Conservation (phyloP, 1,284 basidiomycete genomes). For the Trichosporon faecale region DNA sequence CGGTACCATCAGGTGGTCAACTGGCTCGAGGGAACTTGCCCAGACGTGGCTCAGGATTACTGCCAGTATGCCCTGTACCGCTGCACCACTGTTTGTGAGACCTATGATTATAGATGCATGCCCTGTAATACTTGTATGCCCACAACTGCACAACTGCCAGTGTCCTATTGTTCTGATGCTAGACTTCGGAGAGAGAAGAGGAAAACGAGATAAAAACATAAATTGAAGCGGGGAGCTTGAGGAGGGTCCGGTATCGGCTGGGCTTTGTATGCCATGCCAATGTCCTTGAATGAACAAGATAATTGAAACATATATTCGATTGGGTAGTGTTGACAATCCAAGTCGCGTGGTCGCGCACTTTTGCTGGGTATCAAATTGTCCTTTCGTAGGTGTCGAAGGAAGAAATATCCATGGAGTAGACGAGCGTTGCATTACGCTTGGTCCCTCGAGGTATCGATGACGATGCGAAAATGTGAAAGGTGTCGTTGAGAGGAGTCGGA, state of each 20-base stretch:
- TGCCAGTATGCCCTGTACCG: background rate
- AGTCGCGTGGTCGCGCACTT: background rate
- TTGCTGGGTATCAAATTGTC: constrained; percentile 11
- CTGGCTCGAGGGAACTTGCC: background rate
- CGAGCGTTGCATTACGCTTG: background rate
- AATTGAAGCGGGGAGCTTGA: background rate
- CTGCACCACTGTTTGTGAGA: background rate
- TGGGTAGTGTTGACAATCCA: background rate
- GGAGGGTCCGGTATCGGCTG: background rate
- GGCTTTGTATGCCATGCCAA: background rate
- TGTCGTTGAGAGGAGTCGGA: background rate
- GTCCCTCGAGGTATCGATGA: background rate
- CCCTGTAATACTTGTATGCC: constrained; percentile 4
- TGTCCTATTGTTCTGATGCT: constrained; percentile 10
- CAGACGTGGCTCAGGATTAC: background rate
- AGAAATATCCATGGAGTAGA: background rate
- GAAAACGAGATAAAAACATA: background rate
- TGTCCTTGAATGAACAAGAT: background rate
- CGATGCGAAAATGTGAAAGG: background rate
- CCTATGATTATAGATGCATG: constrained; percentile 12
- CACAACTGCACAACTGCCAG: constrained; percentile 4
- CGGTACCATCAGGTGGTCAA: too few relatives aligned
- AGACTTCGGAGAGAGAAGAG: background rate
- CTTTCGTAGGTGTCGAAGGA: background rate
- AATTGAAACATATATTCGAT: background rate